phyloP scores from a whole-genome alignment of 2,329 filamentous ascomycete genomes.

The Rhexocercosporidium sp. region DNA sequence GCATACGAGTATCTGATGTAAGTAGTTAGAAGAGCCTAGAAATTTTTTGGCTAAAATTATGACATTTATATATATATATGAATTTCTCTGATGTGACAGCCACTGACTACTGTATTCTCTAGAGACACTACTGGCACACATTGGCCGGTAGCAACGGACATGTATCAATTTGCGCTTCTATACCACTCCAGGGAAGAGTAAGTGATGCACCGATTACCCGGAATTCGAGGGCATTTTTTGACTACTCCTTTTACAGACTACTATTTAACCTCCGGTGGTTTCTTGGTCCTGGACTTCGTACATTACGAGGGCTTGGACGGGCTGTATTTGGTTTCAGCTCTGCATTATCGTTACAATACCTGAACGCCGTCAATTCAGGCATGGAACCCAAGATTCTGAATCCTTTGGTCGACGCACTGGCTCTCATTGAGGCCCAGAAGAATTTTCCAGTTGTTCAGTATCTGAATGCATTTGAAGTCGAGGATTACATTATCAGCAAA shows the following conservation, averaged over 20 bases:
- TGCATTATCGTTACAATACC: slow-evolving; percentile 5
- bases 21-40: not conserved
- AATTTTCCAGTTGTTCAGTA: not conserved
- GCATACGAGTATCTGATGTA: slow-evolving; percentile 16
- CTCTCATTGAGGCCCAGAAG: slow-evolving; percentile 1
- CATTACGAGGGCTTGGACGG: slow-evolving; percentile 8
- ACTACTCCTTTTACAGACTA: not conserved
- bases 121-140: not conserved
- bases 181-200: slow-evolving; percentile 19
- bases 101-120: too few relatives aligned
- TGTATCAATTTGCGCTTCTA: slow-evolving; percentile 17
- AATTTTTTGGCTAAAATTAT: too few relatives aligned
- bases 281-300: slow-evolving; percentile 14
- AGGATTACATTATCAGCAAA: slow-evolving; percentile 19
- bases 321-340: slow-evolving; percentile 19
- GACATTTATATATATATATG: too few relatives aligned
- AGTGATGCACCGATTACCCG: not conserved
- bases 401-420: slow-evolving; percentile 21
- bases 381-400: slow-evolving; percentile 12
- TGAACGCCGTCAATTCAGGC: not conserved
- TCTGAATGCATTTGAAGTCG: slow-evolving; percentile 23
- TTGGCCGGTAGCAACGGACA: not conserved
- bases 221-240: too few relatives aligned
- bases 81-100: too few relatives aligned
- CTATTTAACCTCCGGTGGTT: slow-evolving; percentile 22